phyloP scores from a whole-genome alignment of 1,284 basidiomycete species.

The Ustilago nuda region DNA sequence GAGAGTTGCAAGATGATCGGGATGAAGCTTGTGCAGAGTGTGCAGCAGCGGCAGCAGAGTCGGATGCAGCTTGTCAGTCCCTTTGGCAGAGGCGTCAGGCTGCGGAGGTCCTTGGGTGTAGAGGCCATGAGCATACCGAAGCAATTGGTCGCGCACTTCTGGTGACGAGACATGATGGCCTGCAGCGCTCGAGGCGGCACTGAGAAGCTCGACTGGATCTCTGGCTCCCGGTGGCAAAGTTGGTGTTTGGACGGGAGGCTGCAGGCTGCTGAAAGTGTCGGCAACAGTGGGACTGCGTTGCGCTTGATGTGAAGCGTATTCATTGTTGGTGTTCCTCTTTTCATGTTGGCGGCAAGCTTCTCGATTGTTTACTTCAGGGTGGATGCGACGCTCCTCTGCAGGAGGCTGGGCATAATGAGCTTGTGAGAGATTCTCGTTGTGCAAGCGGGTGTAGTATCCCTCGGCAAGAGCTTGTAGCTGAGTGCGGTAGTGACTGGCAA shows the following conservation, averaged over 20 bases:
- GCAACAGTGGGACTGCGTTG: background rate
- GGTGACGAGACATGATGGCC: conserved; percentile 52
- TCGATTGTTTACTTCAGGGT: background rate
- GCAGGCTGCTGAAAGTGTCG: conserved; percentile 13
- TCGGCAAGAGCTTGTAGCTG: conserved; percentile 62
- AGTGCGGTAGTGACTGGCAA: conserved; percentile 63
- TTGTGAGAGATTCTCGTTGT: conserved; percentile 50
- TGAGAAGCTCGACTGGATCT: conserved; percentile 60
- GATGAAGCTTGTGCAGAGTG: conserved; percentile 62
- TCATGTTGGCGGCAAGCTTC: background rate
- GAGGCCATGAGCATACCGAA: conserved; percentile 64
- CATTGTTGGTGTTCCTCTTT: background rate
- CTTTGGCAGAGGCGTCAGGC: conserved; percentile 20
- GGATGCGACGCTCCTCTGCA: conserved; percentile 8
- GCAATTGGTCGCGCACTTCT: conserved; percentile 62
- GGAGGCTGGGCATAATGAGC: conserved; percentile 37
- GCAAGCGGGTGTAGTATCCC: conserved; percentile 59
- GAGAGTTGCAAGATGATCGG: conserved; percentile 60
- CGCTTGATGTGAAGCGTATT: background rate
- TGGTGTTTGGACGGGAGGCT: conserved; percentile 44
- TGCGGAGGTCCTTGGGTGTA: conserved; percentile 53
- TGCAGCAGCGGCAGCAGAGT: conserved; percentile 64
- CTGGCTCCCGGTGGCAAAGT: conserved; percentile 36
- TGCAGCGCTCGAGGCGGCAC: conserved; percentile 52
- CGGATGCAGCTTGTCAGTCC: conserved; percentile 56